These are phyloP conservation scores for Prunus persica DNA, from an alignment of 306 rosid species.

Conservation along the genomic window Prunus_persica_NCBIv2 NC_034009.1:8335501-8336000, in stretches of 20 bases:
- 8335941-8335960: constrained; percentile 61
- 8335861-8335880: constrained; percentile 59
- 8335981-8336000: constrained; percentile 56
- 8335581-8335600: constrained; percentile 52
- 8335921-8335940: constrained; percentile 36
- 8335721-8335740: constrained; percentile 71
- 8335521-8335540: not conserved
- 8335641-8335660: constrained; percentile 68
- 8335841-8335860: constrained; percentile 63
- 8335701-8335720: constrained; percentile 57
- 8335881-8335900: constrained; percentile 64
- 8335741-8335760: constrained; percentile 64
- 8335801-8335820: constrained; percentile 68
- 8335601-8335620: constrained; percentile 45
- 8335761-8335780: constrained; percentile 78
- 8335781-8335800: constrained; percentile 71
- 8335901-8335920: constrained; percentile 39
- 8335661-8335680: constrained; percentile 60
- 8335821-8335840: constrained; percentile 75
- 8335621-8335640: constrained; percentile 57
- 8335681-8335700: constrained; percentile 45
- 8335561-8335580: constrained; percentile 62
- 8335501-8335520: not conserved
- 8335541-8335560: constrained; percentile 42
- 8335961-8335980: constrained; percentile 54